Evolutionary conservation across 1,139 yeast genomes (phyloP), one percentile per base, ranked within the genome.

Genomic region (Lodderomyces margitis): DNA sequence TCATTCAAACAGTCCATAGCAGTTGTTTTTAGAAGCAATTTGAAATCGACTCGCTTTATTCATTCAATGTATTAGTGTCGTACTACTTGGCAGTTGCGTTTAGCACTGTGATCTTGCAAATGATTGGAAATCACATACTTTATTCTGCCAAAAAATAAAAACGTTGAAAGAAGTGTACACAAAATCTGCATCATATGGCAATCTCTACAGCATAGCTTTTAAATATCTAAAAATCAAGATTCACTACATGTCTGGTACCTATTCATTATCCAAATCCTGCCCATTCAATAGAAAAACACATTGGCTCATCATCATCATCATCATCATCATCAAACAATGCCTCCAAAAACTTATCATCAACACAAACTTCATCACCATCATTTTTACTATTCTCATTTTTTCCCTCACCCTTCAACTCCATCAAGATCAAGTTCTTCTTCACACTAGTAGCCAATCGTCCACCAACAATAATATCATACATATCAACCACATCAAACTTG

Each of bases 371-470:
- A 9, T 7, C 19, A 19, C 57, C 62, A 21, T 77, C 83, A 20
- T 25, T 23, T 19, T 28, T 15, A 17, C 23, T 32, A 14, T 44
- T 12, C 2, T 12, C 33, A 2, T 34, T 28, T 23, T 24, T 23
- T n/a, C 36, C 17, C 8, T 21, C 27, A 2, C 27, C 27, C 21
- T 23, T 30, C 24, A 37, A 16, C 12, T 40, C 46, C 3, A 82
- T 80, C 5, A 91, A 61, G 8, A 87, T 77, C 86, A 89, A 86
- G 30, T 85, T 71, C 60, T 92, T 92, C 59, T 92, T 91, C 9
- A 92, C 98, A 1, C 94, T 84, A 0, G 98, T 89, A 1, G 96
- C 96, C 42, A 92, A 64, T 49, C 98, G 70, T 0, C 98, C 97
- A 19, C 95, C 89, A 20, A 84, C 82, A 0, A 88, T 80, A 23